A percentile compares a stretch with the other conserved stretches of the same genome.
Conservation (phyloP, 2,329 filamentous ascomycete genomes). For the Bertia moriformis region DNA sequence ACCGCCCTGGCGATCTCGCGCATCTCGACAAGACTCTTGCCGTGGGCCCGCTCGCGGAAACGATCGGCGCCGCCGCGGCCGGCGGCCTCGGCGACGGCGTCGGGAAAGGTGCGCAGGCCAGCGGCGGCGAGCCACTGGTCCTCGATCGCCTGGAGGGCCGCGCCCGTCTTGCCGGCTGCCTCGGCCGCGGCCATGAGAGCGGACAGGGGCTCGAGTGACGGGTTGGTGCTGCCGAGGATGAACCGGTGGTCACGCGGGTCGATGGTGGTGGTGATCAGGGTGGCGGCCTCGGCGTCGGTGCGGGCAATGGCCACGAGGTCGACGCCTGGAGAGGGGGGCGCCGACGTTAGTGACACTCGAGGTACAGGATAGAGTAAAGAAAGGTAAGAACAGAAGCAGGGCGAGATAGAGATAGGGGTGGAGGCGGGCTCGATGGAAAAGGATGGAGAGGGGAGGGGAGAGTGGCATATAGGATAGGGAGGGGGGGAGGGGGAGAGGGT, state of each 20-base stretch:
- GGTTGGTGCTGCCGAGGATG: constrained; percentile 81
- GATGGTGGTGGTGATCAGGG: constrained; percentile 90
- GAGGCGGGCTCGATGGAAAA: no score
- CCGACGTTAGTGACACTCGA: no score
- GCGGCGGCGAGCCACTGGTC: constrained; percentile 73
- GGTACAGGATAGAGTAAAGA: no score
- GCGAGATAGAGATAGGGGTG: no score
- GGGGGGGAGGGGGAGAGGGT: no score
- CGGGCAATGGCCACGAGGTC: constrained; percentile 84
- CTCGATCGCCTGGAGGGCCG: constrained; percentile 77
- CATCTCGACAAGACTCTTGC: constrained; percentile 74
- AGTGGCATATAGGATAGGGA: no score
- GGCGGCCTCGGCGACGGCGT: constrained; percentile 67
- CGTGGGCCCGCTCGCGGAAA: constrained; percentile 56
- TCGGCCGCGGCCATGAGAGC: constrained; percentile 86
- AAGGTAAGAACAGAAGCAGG: no score
- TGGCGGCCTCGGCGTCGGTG: constrained; percentile 94
- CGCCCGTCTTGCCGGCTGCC: constrained; percentile 63
- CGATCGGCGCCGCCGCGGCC: constrained; percentile 47
- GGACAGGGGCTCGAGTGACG: constrained; percentile 66
- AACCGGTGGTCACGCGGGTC: constrained; percentile 90
- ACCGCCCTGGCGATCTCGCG: constrained; percentile 64
- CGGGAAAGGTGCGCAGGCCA: constrained; percentile 72
- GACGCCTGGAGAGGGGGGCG: constrained; percentile 31
- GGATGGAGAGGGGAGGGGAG: no score